Evolutionary conservation across 768 basidiomycete species (phyloP).

Genomic region (Asterophora parasitica): DNA sequence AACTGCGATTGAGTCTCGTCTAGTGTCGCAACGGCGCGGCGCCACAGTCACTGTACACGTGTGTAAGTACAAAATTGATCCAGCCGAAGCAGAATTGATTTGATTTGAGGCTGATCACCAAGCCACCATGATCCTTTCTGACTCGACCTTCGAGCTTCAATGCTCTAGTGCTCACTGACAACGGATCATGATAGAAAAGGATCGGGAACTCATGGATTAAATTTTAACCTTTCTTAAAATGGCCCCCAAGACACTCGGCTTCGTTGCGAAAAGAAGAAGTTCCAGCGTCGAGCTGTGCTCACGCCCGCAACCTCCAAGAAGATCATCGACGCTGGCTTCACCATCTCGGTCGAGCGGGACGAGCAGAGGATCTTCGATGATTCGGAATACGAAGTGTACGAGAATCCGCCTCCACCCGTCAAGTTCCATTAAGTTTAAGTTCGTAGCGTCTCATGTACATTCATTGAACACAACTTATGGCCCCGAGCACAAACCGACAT

Average conservation of each 20-base stretch:
- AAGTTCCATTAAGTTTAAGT: slow-evolving; percentile 7
- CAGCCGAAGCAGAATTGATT: too few relatives aligned
- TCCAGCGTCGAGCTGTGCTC: slow-evolving; percentile 88
- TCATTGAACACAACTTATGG: slow-evolving; percentile 89
- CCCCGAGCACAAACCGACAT: slow-evolving; percentile 65
- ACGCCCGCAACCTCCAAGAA: slow-evolving; percentile 88
- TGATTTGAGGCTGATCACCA: too few relatives aligned
- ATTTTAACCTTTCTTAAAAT: slow-evolving; percentile 26
- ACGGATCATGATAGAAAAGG: not conserved
- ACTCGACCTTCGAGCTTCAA: too few relatives aligned
- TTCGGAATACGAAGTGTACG: slow-evolving; percentile 88
- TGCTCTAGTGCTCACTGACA: too few relatives aligned
- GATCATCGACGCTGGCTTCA: slow-evolving; percentile 86
- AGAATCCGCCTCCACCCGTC: slow-evolving; percentile 16
- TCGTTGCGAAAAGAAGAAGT: slow-evolving; percentile 94
- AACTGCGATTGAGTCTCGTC: too few relatives aligned
- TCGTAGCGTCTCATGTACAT: slow-evolving; percentile 79
- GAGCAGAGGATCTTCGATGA: slow-evolving; percentile 93
- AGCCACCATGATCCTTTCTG: too few relatives aligned
- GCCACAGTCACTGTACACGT: too few relatives aligned
- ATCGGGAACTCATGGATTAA: not conserved
- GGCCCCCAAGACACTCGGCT: slow-evolving; percentile 68
- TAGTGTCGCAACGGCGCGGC: too few relatives aligned
- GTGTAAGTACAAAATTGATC: too few relatives aligned
- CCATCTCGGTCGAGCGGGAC: slow-evolving; percentile 89